These are phyloP conservation scores for Excoecaria agallocha DNA, from an alignment of 345 rosid species.

Conservation along the genomic window DNA sequence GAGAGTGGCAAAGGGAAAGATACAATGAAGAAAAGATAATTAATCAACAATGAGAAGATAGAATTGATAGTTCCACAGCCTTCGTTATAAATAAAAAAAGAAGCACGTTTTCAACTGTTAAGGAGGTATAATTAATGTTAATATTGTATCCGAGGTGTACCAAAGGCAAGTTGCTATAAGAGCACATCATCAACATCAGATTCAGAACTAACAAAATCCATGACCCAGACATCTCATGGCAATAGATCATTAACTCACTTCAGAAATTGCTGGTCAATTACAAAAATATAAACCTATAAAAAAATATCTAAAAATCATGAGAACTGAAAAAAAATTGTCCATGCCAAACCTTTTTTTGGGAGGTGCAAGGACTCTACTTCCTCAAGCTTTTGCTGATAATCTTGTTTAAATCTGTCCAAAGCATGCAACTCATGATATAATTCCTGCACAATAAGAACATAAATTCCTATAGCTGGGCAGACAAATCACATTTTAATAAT, in stretches of 20 bases:
- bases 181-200: too few species aligned
- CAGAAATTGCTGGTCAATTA: neutral
- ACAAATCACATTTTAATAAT: too few species aligned
- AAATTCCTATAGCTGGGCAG: neutral
- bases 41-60: too few species aligned
- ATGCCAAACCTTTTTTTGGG: constrained; percentile 47
- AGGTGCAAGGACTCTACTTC: constrained; percentile 56
- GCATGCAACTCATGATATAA: constrained; percentile 65
- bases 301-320: neutral
- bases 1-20: neutral
- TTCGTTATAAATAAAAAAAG: too few species aligned
- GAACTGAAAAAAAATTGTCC: neutral
- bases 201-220: neutral
- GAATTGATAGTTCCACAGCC: too few species aligned
- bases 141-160: too few species aligned
- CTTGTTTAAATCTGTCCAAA: constrained; percentile 67
- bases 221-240: neutral
- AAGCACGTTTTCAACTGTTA: too few species aligned
- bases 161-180: too few species aligned
- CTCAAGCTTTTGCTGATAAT: constrained; percentile 47
- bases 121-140: too few species aligned
- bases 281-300: neutral
- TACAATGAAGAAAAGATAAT: too few species aligned
- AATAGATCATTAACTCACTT: neutral
- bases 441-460: constrained; percentile 43